These are phyloP conservation scores for Candida hispaniensis DNA, from an alignment of 805 yeast genomes.

Conservation along the genomic window DNA sequence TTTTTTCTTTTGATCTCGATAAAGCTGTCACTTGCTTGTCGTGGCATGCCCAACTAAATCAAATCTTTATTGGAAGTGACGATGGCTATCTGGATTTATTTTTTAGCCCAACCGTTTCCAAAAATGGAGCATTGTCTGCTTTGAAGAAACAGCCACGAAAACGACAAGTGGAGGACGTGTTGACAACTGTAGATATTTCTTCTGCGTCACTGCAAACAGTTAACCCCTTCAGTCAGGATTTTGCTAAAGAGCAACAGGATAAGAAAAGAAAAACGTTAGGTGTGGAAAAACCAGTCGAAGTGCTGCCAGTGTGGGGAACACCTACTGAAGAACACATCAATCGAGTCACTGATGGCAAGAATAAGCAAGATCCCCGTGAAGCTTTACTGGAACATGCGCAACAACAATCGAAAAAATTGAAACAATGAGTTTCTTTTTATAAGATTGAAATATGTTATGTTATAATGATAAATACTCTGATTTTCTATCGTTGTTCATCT, in stretches of 20 bases:
- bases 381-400: constrained; percentile 28
- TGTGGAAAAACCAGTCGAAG: constrained; percentile 20
- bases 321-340: constrained; percentile 22
- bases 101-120: constrained; percentile 25
- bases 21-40: constrained; percentile 17
- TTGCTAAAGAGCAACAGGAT: constrained; percentile 15
- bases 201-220: constrained; percentile 16
- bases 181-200: constrained; percentile 22
- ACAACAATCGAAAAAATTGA: constrained; percentile 1
- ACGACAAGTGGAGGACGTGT: constrained; percentile 28
- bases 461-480: constrained; percentile 3
- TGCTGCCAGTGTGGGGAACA: constrained; percentile 22
- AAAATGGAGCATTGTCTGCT: constrained; percentile 25
- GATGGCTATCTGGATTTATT: constrained; percentile 25
- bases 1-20: constrained; percentile 15
- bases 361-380: constrained; percentile 29
- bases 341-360: constrained; percentile 18
- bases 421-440: not conserved
- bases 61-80: constrained; percentile 26
- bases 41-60: constrained; percentile 28
- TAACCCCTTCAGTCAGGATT: constrained; percentile 24
- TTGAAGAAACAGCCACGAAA: constrained; percentile 23
- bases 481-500: constrained; percentile 23
- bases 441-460: not conserved
- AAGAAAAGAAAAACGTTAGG: constrained; percentile 13